Percentiles rank a stretch among this genome's conserved stretches.
Evolutionary conservation across 192 early-diverging fungal genomes (phyloP).

Genomic region (Allomyces arbusculus): DNA sequence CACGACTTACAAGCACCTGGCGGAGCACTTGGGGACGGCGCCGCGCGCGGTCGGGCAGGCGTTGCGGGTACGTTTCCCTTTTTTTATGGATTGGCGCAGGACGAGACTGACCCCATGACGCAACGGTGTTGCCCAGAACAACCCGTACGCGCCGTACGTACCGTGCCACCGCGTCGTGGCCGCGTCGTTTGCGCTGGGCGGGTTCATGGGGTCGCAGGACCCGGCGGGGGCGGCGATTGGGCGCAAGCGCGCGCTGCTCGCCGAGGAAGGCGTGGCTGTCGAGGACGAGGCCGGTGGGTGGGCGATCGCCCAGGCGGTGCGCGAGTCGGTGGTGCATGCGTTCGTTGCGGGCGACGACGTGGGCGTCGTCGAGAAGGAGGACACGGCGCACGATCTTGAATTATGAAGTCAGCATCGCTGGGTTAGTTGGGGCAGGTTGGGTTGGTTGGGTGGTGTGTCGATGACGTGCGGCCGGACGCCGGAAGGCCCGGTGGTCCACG

Average conservation of each 20-base stretch:
- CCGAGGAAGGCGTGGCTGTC: slow-evolving; percentile 38
- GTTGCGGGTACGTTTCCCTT: slow-evolving; percentile 11
- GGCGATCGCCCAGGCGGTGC: slow-evolving; percentile 4
- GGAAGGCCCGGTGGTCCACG: too few species aligned
- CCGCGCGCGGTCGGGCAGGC: slow-evolving; percentile 50
- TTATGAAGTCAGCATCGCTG: too few species aligned
- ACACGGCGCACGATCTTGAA: too few species aligned
- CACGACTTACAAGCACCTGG: slow-evolving; percentile 44
- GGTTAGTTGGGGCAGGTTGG: too few species aligned
- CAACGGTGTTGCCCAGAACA: slow-evolving; percentile 3
- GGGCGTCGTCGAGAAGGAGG: too few species aligned
- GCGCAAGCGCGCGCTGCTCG: slow-evolving; percentile 43
- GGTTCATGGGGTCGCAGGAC: slow-evolving; percentile 38
- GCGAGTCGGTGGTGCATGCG: too few species aligned
- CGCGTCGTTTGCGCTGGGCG: slow-evolving; percentile 39
- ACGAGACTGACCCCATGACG: too few species aligned
- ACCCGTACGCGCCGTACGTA: slow-evolving; percentile 47
- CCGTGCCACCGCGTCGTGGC: slow-evolving; percentile 52
- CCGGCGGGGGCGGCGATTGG: slow-evolving; percentile 33
- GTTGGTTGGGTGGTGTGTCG: too few species aligned
- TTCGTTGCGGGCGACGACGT: too few species aligned
- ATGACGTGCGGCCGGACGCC: too few species aligned
- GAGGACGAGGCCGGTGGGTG: slow-evolving; percentile 28
- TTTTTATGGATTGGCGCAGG: too few species aligned
- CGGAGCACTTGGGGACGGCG: slow-evolving; percentile 32